Conservation (phyloP, 129 eudicot genomes). For the Flaveria trinervia region DNA sequence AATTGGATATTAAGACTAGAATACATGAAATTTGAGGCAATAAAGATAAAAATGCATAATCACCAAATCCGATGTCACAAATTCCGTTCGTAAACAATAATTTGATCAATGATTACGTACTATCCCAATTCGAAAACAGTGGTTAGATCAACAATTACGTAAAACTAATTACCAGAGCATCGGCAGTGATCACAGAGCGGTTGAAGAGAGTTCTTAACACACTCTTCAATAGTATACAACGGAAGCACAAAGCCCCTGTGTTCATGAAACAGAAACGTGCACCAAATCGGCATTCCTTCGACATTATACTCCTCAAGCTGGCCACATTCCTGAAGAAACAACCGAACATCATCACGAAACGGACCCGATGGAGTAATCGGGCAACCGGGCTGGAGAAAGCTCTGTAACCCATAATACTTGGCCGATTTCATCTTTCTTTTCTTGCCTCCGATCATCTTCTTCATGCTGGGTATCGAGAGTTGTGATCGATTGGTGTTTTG, state of each 20-base stretch:
- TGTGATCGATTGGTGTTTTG: conserved; percentile 12
- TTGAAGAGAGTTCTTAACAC: conserved; percentile 47
- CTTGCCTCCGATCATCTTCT: conserved; percentile 29
- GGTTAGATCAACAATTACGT: background rate
- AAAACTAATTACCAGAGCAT: conserved; percentile 51
- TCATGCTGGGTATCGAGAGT: conserved; percentile 29
- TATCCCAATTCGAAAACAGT: conserved; percentile 3
- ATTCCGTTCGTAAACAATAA: background rate
- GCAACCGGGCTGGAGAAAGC: conserved; percentile 66
- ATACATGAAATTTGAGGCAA: background rate
- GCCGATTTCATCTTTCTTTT: conserved; percentile 44
- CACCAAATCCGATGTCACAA: background rate
- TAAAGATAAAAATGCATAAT: background rate
- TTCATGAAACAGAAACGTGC: conserved; percentile 68
- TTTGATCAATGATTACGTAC: background rate
- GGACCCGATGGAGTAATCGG: conserved; percentile 59
- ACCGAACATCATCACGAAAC: conserved; percentile 67
- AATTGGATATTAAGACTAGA: background rate
- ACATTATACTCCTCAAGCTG: conserved; percentile 58
- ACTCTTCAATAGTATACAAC: conserved; percentile 81
- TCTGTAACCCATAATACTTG: conserved; percentile 55
- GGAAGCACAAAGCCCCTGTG: conserved; percentile 60
- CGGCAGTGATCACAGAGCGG: conserved; percentile 92
- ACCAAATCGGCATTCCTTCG: conserved; percentile 75
- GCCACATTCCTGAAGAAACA: conserved; percentile 61